A percentile compares a stretch with the other conserved stretches of the same genome.
Evolutionary conservation across 176 grass and related monocot species (phyloP).

Genomic region (Dendrocalamus sinicus): DNA sequence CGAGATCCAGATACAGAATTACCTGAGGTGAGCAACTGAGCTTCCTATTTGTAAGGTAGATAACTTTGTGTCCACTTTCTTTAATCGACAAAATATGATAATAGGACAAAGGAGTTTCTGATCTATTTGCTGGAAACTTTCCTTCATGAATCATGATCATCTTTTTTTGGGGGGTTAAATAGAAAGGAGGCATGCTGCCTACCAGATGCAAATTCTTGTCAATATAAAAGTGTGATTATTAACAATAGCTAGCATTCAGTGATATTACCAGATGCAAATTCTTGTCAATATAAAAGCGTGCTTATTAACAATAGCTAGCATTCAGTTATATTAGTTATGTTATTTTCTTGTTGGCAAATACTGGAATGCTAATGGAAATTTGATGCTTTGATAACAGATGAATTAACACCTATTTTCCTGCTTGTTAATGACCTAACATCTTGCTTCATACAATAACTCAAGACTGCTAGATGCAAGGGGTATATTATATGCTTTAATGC

Average conservation of each 20-base stretch:
- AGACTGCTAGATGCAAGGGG: neutral
- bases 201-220: neutral
- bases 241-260: neutral
- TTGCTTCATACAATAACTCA: neutral
- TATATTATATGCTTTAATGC: constrained; percentile 8
- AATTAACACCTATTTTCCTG: neutral
- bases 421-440: neutral
- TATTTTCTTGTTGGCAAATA: constrained; percentile 32
- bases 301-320: neutral
- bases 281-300: neutral
- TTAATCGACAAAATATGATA: neutral
- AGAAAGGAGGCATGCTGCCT: neutral
- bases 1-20: constrained; percentile 73
- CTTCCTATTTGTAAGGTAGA: constrained; percentile 21
- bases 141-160: neutral
- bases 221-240: neutral
- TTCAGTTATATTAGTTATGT: neutral
- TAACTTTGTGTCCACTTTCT: neutral
- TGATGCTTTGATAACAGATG: constrained; percentile 4
- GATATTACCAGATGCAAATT: constrained; percentile 15
- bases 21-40: constrained; percentile 65
- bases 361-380: neutral
- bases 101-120: neutral
- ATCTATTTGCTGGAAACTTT: neutral
- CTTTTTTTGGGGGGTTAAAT: neutral